These are phyloP conservation scores for Hypoxylon fragiforme DNA, from an alignment of 495 filamentous ascomycete genomes.

Conservation along the genomic window DNA sequence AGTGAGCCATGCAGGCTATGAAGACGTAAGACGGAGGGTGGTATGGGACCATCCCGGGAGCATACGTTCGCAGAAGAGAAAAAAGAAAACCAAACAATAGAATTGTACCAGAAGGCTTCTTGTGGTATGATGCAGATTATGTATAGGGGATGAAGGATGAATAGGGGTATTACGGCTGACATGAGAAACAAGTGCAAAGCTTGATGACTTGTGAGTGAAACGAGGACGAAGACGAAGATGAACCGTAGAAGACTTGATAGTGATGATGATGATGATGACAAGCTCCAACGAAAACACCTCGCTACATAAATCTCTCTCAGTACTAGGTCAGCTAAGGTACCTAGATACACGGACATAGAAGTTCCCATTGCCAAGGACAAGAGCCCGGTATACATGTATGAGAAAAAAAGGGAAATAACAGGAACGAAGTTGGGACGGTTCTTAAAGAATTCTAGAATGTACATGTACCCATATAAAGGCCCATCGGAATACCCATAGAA, in stretches of 20 bases:
- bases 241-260: constrained; percentile 28
- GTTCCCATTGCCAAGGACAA: constrained; percentile 11
- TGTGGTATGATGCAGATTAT: constrained; percentile 19
- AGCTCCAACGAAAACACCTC: constrained; percentile 1
- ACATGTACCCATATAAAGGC: not conserved
- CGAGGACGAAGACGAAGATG: no score
- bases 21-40: constrained; percentile 4
- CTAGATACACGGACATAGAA: constrained; percentile 23
- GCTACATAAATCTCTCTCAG: no score
- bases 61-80: constrained; percentile 13
- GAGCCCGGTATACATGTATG: constrained; percentile 26
- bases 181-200: constrained; percentile 15
- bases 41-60: constrained; percentile 18
- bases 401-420: no score
- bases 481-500: constrained; percentile 4
- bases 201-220: constrained; percentile 7
- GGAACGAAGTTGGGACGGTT: no score
- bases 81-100: no score
- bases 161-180: constrained; percentile 27
- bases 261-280: constrained; percentile 5
- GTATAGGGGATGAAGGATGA: constrained; percentile 21
- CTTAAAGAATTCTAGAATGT: constrained; percentile 13
- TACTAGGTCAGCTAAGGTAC: no score
- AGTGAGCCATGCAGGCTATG: no score
- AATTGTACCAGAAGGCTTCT: constrained; percentile 25